Evolutionary conservation across 2,329 filamentous ascomycete genomes (phyloP).

Genomic region (Aspergillus costaricaensis): DNA sequence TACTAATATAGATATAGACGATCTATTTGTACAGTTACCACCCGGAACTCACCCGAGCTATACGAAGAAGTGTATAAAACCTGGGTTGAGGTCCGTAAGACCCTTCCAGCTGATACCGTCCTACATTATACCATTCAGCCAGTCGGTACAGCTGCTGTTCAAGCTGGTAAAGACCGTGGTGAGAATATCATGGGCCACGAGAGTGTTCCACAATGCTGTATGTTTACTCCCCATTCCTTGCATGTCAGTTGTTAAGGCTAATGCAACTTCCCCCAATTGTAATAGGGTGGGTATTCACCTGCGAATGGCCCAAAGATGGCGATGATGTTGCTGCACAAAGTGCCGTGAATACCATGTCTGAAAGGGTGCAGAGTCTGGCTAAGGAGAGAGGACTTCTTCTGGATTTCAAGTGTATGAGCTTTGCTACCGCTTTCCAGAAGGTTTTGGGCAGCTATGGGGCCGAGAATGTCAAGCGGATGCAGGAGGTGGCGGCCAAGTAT

Average conservation of each 20-base stretch:
- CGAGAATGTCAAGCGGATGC: neutral
- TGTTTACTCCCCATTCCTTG: neutral
- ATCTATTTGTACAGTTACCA: conserved; percentile 10
- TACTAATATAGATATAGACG: conserved; percentile 1
- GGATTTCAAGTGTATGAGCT: neutral
- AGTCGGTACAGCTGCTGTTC: conserved; percentile 10
- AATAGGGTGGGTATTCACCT: conserved; percentile 5
- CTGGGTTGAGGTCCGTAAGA: neutral
- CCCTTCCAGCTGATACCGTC: neutral
- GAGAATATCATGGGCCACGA: conserved; percentile 15
- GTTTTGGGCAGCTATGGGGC: neutral
- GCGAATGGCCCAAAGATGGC: neutral
- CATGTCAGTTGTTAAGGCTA: neutral
- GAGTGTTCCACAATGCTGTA: conserved; percentile 1
- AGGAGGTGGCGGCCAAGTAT: conserved; percentile 6
- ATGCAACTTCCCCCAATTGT: neutral
- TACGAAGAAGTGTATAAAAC: conserved; percentile 11
- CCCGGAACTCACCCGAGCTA: conserved; percentile 10
- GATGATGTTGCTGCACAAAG: neutral
- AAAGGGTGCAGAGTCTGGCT: neutral
- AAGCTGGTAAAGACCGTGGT: conserved; percentile 14
- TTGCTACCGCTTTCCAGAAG: neutral
- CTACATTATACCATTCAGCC: conserved; percentile 10
- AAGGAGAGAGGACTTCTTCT: neutral
- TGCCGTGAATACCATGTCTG: neutral